phyloP scores from a whole-genome alignment of 768 basidiomycete species.

The Boletellus emodensis region DNA sequence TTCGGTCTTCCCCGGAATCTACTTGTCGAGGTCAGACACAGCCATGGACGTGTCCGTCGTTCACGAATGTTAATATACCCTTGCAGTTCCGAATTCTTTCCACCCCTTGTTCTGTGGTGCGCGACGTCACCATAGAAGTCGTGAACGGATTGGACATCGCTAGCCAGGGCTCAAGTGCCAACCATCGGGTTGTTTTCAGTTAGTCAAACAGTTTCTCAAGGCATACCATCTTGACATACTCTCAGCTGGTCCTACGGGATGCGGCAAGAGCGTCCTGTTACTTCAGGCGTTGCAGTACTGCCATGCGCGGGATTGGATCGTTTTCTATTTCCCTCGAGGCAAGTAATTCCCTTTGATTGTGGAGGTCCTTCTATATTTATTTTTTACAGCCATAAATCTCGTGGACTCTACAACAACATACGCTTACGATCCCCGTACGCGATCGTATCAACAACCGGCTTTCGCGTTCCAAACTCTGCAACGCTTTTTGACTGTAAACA shows the following conservation, averaged over 20 bases:
- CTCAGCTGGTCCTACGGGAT: slow-evolving; percentile 69
- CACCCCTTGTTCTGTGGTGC: slow-evolving; percentile 67
- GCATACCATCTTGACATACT: not conserved
- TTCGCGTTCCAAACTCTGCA: slow-evolving; percentile 62
- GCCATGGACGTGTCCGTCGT: not conserved
- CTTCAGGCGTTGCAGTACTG: slow-evolving; percentile 76
- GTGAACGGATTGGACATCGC: slow-evolving; percentile 52
- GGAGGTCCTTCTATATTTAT: not conserved
- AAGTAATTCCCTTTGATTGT: slow-evolving; percentile 12
- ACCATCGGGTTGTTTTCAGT: slow-evolving; percentile 65
- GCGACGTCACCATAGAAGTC: slow-evolving; percentile 59
- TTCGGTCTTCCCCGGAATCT: slow-evolving; percentile 73
- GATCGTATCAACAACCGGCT: slow-evolving; percentile 69
- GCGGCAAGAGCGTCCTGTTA: slow-evolving; percentile 77
- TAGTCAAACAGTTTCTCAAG: slow-evolving; percentile 24
- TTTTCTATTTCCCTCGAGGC: slow-evolving; percentile 84
- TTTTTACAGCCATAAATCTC: slow-evolving; percentile 44
- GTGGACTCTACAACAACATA: slow-evolving; percentile 76
- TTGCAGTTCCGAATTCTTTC: slow-evolving; percentile 65
- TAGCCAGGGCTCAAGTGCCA: slow-evolving; percentile 42
- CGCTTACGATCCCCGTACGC: slow-evolving; percentile 69
- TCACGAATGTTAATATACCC: not conserved
- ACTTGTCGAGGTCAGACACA: slow-evolving; percentile 59
- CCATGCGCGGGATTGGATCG: slow-evolving; percentile 64
- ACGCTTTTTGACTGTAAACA: slow-evolving; percentile 60